Conservation (phyloP, 2,329 filamentous ascomycete genomes). For the Colletotrichum shisoi region DNA sequence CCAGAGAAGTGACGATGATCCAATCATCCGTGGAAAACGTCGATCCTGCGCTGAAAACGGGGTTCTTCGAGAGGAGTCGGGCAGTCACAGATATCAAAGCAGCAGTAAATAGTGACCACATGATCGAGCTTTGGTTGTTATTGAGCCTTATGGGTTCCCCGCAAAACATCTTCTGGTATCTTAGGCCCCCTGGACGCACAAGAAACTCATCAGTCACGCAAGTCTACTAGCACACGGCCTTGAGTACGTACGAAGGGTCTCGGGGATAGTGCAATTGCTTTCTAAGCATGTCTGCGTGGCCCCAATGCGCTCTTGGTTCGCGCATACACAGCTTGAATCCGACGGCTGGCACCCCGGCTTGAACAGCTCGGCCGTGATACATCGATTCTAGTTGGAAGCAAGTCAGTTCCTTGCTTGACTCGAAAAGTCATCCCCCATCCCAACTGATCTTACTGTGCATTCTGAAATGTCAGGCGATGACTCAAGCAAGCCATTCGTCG, state of each 20-base stretch:
- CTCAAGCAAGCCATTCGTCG: neutral
- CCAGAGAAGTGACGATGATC: neutral
- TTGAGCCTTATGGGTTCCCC: neutral
- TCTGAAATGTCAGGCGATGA: neutral
- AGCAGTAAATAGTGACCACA: conserved; percentile 1
- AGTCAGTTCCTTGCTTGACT: neutral
- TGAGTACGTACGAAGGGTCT: neutral
- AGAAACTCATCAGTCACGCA: too few relatives aligned
- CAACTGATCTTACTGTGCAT: neutral
- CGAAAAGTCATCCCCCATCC: neutral
- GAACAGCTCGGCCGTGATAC: neutral
- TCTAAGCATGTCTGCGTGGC: neutral
- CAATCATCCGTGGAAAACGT: neutral
- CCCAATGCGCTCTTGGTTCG: neutral
- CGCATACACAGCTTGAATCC: neutral
- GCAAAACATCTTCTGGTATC: neutral
- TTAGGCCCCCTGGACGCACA: neutral
- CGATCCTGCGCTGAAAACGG: neutral
- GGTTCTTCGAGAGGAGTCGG: neutral
- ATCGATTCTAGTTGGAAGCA: neutral
- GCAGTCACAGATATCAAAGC: neutral
- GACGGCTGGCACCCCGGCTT: neutral
- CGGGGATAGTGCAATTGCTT: conserved; percentile 1
- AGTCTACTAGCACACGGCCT: too few relatives aligned
- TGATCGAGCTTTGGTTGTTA: neutral